Evolutionary conservation across 75 land plant genomes (phyloP).

Genomic region (Pseudotsuga menziesii): DNA sequence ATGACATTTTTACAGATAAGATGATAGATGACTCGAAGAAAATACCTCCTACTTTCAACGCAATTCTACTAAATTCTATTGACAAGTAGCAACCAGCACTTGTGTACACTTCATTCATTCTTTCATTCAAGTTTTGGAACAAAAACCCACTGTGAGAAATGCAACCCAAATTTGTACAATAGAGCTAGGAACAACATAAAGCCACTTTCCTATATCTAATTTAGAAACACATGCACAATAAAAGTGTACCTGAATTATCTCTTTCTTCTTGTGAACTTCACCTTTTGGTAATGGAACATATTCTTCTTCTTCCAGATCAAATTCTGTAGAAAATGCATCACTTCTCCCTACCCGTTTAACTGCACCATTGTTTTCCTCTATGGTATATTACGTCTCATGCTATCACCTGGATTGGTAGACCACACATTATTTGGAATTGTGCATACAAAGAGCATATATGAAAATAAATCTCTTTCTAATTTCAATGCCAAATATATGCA

Average conservation of each 20-base stretch:
- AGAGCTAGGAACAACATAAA: neutral
- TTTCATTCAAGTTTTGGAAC: too few species aligned
- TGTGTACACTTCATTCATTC: too few species aligned
- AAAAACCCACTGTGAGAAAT: neutral
- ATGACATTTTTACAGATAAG: too few species aligned
- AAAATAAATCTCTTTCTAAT: neutral
- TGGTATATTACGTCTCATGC: constrained; percentile 98
- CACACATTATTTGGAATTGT: neutral
- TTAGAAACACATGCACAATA: neutral
- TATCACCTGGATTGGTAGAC: constrained; percentile 50
- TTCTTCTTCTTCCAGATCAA: constrained; percentile 99
- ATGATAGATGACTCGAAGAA: too few species aligned
- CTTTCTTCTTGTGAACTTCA: constrained; percentile 98
- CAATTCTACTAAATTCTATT: too few species aligned
- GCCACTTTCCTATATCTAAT: neutral
- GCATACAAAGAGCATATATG: neutral
- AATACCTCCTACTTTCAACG: too few species aligned
- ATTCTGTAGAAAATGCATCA: constrained; percentile 99
- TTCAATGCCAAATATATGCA: neutral
- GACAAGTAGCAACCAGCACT: too few species aligned
- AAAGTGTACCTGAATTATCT: constrained; percentile 80
- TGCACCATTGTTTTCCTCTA: constrained; percentile 98
- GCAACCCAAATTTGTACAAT: neutral
- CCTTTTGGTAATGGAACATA: constrained; percentile 99
- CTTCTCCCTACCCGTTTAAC: constrained; percentile 97